These are phyloP conservation scores for Babesia caballi DNA, from an alignment of 169 alveolate genomes.

Conservation along the genomic window DNA sequence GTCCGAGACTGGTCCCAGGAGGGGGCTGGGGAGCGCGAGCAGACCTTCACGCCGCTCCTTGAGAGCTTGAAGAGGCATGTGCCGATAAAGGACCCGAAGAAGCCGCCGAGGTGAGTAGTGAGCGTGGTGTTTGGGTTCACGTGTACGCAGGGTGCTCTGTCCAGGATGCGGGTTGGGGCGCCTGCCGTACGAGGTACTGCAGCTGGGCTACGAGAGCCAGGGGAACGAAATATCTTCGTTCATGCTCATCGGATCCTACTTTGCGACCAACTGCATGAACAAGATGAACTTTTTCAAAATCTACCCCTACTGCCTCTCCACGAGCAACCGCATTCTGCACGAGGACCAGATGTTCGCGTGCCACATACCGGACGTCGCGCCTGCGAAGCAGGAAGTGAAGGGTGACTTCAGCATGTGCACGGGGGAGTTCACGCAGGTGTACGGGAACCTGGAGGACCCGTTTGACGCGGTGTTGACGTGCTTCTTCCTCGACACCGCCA, in stretches of 20 bases:
- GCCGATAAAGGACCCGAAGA: conserved; percentile 74
- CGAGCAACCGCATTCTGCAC: conserved; percentile 78
- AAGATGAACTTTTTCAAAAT: conserved; percentile 65
- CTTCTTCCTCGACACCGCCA: conserved; percentile 97
- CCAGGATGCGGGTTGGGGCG: conserved; percentile 98
- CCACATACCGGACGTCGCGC: conserved; percentile 90
- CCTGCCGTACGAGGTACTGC: conserved; percentile 93
- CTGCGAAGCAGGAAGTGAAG: conserved; percentile 69
- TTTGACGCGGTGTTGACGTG: conserved; percentile 95
- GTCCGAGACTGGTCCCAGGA: conserved; percentile 94
- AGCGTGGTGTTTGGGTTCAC: background rate
- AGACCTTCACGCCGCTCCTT: conserved; percentile 89
- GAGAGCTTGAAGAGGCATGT: conserved; percentile 77
- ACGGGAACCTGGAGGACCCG: conserved; percentile 61
- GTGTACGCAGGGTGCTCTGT: conserved; percentile 80
- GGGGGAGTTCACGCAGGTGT: conserved; percentile 95
- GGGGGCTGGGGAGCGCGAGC: conserved; percentile 92
- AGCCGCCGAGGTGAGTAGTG: conserved; percentile 39
- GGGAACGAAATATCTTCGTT: conserved; percentile 97
- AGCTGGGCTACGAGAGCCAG: conserved; percentile 93
- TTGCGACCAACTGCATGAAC: conserved; percentile 78
- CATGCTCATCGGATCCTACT: conserved; percentile 89
- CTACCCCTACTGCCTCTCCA: conserved; percentile 81
- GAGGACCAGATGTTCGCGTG: conserved; percentile 85
- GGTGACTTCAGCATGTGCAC: conserved; percentile 93